Evolutionary conservation across 371 early-diverging fungal genomes (phyloP).

Genomic region (Circinella minor): DNA sequence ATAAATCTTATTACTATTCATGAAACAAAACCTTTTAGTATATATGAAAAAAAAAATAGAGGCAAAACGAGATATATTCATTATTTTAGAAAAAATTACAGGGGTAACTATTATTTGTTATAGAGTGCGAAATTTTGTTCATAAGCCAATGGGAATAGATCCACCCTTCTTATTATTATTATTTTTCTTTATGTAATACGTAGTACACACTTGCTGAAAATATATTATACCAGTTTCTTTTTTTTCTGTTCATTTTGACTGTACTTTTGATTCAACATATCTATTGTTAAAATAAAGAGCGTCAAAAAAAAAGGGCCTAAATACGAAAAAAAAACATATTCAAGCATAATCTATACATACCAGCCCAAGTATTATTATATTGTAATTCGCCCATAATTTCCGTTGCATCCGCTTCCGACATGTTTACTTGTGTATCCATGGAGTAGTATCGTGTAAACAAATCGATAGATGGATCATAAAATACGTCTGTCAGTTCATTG

Average conservation of each 20-base stretch:
- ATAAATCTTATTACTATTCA: no score
- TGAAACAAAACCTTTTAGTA: no score
- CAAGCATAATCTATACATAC: not conserved
- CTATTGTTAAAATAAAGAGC: not conserved
- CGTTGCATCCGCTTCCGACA: conserved; percentile 2
- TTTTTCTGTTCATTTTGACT: not conserved
- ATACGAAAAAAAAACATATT: no score
- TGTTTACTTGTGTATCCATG: not conserved
- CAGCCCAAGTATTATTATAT: conserved; percentile 4
- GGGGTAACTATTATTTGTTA: no score
- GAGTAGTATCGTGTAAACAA: conserved; percentile 15
- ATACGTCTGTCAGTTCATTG: not conserved
- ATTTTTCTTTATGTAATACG: no score
- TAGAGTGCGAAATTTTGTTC: no score
- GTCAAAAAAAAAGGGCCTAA: no score
- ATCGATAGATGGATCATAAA: conserved; percentile 4
- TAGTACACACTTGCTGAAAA: not conserved
- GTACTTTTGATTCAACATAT: not conserved
- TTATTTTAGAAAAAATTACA: no score
- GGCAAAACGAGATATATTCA: no score
- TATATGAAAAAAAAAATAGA: no score
- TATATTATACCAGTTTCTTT: not conserved
- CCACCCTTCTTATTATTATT: no score
- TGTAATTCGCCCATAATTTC: not conserved
- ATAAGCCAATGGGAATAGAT: no score